Conservation (phyloP, 306 rosid species). For the Canavalia gladiata region DNA sequence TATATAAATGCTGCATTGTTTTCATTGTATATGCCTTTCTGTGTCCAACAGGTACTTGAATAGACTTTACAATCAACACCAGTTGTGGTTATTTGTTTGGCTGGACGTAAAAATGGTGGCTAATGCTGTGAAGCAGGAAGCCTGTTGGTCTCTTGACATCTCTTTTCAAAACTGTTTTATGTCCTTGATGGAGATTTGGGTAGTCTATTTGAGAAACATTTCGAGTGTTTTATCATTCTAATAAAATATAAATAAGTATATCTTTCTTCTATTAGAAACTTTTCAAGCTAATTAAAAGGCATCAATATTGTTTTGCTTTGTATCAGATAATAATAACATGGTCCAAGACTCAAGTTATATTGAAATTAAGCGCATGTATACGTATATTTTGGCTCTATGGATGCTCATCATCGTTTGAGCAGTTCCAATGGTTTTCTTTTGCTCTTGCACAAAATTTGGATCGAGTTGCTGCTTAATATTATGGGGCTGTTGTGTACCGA, state of each 20-base stretch:
- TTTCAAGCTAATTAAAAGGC: constrained; percentile 11
- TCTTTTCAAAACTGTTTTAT: neutral
- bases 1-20: neutral
- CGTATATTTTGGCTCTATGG: neutral
- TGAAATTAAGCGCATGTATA: constrained; percentile 15
- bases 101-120: constrained; percentile 33
- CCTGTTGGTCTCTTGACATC: constrained; percentile 32
- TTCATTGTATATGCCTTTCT: neutral
- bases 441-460: neutral
- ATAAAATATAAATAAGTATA: constrained; percentile 6
- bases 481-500: neutral
- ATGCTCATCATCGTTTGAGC: constrained; percentile 6
- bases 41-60: constrained; percentile 49
- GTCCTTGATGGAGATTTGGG: constrained; percentile 32
- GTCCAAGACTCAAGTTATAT: neutral
- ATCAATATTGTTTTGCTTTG: constrained; percentile 33
- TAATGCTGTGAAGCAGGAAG: constrained; percentile 46
- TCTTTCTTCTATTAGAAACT: constrained; percentile 19
- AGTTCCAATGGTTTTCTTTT: constrained; percentile 4
- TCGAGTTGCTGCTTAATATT: neutral
- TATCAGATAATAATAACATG: constrained; percentile 20
- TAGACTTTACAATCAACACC: constrained; percentile 11
- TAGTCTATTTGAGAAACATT: neutral
- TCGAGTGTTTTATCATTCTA: neutral
- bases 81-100: constrained; percentile 22